These are phyloP conservation scores for Rhizopogon rudus DNA, from an alignment of 768 basidiomycete species.

Conservation along the genomic window DNA sequence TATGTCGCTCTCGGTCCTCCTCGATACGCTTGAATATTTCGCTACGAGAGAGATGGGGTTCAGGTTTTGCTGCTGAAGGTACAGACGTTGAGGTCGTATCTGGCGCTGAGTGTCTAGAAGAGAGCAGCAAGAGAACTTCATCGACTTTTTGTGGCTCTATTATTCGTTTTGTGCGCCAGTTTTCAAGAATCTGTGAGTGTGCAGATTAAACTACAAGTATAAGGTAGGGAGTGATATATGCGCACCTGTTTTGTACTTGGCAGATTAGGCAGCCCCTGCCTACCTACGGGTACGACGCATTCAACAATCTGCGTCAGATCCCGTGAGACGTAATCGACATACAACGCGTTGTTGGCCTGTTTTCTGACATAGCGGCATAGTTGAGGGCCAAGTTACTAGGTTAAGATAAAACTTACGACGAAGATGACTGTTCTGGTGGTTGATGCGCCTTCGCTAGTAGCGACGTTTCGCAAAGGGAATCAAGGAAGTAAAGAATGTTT, in stretches of 20 bases:
- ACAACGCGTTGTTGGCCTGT: constrained; percentile 44
- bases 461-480: constrained; percentile 79
- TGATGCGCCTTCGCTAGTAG: constrained; percentile 59
- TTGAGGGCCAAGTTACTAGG: constrained; percentile 29
- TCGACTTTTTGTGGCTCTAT: constrained; percentile 78
- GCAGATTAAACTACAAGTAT: neutral
- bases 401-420: constrained; percentile 13
- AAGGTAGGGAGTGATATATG: neutral
- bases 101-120: constrained; percentile 17
- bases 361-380: constrained; percentile 4
- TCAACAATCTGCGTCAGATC: constrained; percentile 78
- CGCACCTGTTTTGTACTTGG: constrained; percentile 82
- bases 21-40: constrained; percentile 86
- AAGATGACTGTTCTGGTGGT: constrained; percentile 20
- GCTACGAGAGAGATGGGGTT: constrained; percentile 37
- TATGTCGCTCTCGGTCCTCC: constrained; percentile 86
- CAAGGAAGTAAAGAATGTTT: constrained; percentile 88
- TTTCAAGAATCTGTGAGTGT: constrained; percentile 72
- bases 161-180: constrained; percentile 82
- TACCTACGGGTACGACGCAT: constrained; percentile 83
- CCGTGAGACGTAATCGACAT: constrained; percentile 72
- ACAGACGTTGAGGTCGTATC: constrained; percentile 11
- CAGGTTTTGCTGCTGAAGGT: constrained; percentile 8
- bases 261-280: constrained; percentile 83
- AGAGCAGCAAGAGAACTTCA: neutral